Base-by-base conservation (phyloP, 257 asterid genomes). In the Salvia miltiorrhiza region DNA sequence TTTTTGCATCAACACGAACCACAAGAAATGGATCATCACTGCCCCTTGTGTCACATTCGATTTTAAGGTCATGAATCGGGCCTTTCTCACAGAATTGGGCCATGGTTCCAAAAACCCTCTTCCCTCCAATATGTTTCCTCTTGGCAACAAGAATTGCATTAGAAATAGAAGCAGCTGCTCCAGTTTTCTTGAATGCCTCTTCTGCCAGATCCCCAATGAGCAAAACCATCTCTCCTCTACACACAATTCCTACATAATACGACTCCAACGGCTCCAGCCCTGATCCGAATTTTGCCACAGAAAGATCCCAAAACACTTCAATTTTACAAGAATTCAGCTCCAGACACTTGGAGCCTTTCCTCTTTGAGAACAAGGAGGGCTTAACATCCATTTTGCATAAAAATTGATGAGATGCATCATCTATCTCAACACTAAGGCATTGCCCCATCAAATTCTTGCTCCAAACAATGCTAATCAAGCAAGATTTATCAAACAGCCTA, bases 361-460 rank as follows among this genome's bases (percentile, higher is more conserved):
- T 80, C 73, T 87, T 93, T 3, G 85, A 86, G 86, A 93, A 93
- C 24, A 86, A 50, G 47, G 96, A 88, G 68, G 96, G 93, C 86
- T 87, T 90, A 48, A 90, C 87, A 73, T 90, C 96, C 65, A 84
- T 82, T 83, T 82, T 93, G 54, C 84, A 88, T 32, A 90, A 79
- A 70, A 86, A 85, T 0, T 78, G 85, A 73, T 73, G 84, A 60
- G 89, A 85, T 32, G 85, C 74, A 75, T 93, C 96, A 19, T 90
- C 90, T 60, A 93, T 85, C 81, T 88, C 98, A 71, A 93, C 74
- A 75, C 85, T 80, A 41, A 93, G 86, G 79, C 92, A 90, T 28
- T 86, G 96, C 35, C 96, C 97, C 90, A 93, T 93, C 88, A 93
- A 80, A 70, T 74, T 85, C 83, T 84, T 93, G 92, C 90, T 85